phyloP scores from a whole-genome alignment of 73 alveolate genomes.

The Paramecium sexaurelia region DNA sequence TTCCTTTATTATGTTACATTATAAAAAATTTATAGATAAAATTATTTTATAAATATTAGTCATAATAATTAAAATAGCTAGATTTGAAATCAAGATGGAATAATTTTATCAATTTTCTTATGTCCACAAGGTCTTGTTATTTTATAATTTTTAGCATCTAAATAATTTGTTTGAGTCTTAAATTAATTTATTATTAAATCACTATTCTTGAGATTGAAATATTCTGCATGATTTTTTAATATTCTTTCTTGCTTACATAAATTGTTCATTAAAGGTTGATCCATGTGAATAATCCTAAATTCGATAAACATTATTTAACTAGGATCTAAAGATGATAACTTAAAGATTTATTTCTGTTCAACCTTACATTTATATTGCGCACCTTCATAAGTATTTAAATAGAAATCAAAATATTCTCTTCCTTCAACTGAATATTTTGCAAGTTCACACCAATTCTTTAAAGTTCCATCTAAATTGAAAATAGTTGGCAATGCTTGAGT shows the following conservation, averaged over 20 bases:
- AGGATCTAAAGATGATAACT: background rate
- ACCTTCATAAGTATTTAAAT: conserved; percentile 50
- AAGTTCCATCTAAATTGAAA: conserved; percentile 12
- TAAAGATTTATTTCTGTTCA: conserved; percentile 10
- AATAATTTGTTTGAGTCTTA: background rate
- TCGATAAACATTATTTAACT: conserved; percentile 1
- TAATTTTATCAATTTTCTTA: background rate
- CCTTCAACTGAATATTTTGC: conserved; percentile 58
- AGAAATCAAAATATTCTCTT: background rate
- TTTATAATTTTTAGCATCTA: conserved; percentile 16
- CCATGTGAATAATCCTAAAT: background rate
- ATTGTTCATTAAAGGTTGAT: background rate
- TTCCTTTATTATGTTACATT: background rate
- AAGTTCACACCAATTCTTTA: conserved; percentile 52
- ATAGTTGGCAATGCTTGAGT: conserved; percentile 36
- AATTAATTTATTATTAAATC: background rate
- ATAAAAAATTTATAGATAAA: background rate
- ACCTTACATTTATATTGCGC: conserved; percentile 22
- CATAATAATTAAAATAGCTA: background rate
- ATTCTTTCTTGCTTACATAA: background rate
- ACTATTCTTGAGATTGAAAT: background rate
- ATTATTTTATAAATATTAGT: background rate
- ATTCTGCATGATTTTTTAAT: background rate
- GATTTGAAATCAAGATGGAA: background rate
- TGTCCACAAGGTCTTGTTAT: conserved; percentile 33